Evolutionary conservation across 192 early-diverging fungal genomes (phyloP), one percentile per base, ranked within the genome.

Genomic region (Funneliformis mosseae): DNA sequence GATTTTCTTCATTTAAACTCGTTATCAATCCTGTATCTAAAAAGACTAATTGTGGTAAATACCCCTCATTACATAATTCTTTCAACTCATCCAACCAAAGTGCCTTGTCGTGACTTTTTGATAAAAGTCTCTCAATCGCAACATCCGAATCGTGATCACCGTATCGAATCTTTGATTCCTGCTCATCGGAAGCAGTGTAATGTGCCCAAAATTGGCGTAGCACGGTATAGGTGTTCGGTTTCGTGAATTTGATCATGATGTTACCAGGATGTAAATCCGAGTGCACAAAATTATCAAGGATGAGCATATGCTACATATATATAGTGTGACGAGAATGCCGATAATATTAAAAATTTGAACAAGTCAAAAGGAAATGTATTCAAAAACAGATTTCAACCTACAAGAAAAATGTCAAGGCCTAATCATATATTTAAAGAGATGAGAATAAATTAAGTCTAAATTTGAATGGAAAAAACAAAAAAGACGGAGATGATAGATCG

Each of bases 241-340:
- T 92, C 60, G 85, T 87, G 79, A 97, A 96, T 12, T 90, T 90
- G 1, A 99, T 89, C 81, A 96, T 83, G 63, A 98, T 97, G 80
- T 99, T 99, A 45, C 96, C 97, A 21, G 96, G 96, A 72, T 99
- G 97, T 75, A 98, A 79, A 83, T 98, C 97, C 6, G 95, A 93
- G 81, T 99, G 97, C 28, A 95, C 90, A 88, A 97, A 96, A 83
- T 99, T 99, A 85, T 97, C 95, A 63, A 94, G 86, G 43, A 97
- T 94, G 0, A 99, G 89, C 97, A 99, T 99, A 45, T 93, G 89
- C 87, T 93, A n/a, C n/a, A n/a, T n/a, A 81, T 27, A 62, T 38
- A 63, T 23, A 28, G 48, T 45, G 7, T 4, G 21, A 27, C 6
- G 68, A 64, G 41, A 66, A 27, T 81, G 33, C 62, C 8, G 80